Base-by-base conservation (phyloP, 805 yeast genomes). In the Saitoella complicata region DNA sequence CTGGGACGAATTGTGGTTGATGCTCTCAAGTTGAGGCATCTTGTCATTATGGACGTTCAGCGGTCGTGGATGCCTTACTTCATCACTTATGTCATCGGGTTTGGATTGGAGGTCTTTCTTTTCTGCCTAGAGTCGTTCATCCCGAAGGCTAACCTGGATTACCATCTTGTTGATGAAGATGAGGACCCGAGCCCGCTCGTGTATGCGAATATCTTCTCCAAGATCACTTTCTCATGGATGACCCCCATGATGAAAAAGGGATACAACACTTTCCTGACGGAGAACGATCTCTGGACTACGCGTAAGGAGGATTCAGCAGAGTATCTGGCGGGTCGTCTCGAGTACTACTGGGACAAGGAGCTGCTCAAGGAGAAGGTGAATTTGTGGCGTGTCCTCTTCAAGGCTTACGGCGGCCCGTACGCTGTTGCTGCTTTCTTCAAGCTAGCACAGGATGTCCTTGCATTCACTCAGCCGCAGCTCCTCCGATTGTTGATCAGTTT, bases 221-320 rank as follows among this genome's bases (percentile, higher is more conserved):
- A 73, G 43, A 65, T 88, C 43, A 78, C 94, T 0, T 88, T 91
- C 59, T 65, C 77, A 31, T 91, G 98, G 97, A 84, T 91, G 94
- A 76, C 85, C 13, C 76, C 72, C 1, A 65, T 91, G 55, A 84
- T 91, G 78, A 72, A 65, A 52, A 73, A 73, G 44, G 97, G 97
- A 10, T 80, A 79, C 55, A 64, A 68, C 38, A 74, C 73, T 48
- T 75, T 55, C 54, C 65, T 66, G 33, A 58, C 66, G 7, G 60
- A 58, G 32, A 61, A 65, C 1, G 96, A 88, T 60, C 71, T 88
- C 48, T 95, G 95, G 11, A 71, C 73, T 11, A 71, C 91, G 42
- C 95, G 97, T 8, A 59, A 63, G 1, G 72, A 70, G 35, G 73
- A 83, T 51, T 75, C 71, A 45, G 69, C 95, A 6, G 63, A 64